Evolutionary conservation across 306 rosid species (phyloP), one percentile per base, ranked within the genome.

Genomic region (Medicago arabica): DNA sequence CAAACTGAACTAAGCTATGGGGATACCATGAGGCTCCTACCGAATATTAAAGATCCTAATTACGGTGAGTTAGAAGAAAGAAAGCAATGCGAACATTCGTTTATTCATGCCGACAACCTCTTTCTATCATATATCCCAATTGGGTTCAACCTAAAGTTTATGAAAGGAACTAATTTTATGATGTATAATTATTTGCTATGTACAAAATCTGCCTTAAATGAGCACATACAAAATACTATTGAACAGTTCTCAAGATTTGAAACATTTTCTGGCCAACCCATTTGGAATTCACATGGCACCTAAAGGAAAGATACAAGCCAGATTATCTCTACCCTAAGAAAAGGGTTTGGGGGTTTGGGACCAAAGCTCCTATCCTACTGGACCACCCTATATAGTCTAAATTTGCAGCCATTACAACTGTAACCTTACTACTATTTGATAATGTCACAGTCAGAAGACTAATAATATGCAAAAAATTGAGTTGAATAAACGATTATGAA

Each of bases 261-360:
- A 19, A 71, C 50, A 8, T 18, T 34, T 49, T 71, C 72, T 1
- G 34, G 81, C 77, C 64, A 43, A 64, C 84, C 89, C 90, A 84
- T 77, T 80, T 54, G 87, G 79, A 79, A 67, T 71, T 89, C 97
- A 89, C 90, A 84, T 89, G 97, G 95, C 72, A 4, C 38, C 38
- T 34, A 34, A 34, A 34, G 38, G 38, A 34, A 34, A 34, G 38
- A 6, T 41, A 55, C 78, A 59, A 82, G 62, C 71, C 68, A 72
- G 40, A 47, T 55, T 61, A 77, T 69, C 72, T 25, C 18, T 66
- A 39, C 68, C 78, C 80, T 34, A 71, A 68, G 1, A 51, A 18
- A 64, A 34, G 55, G 73, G 41, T 64, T 78, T 58, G 89, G 90
- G 55, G 73, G 41, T 64, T 78, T 58, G 89, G 90, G 96, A 88